Percentiles rank a stretch among this genome's conserved stretches.
phyloP scores from a whole-genome alignment of 1,284 basidiomycete genomes.

The Butyriboletus appendiculatus region DNA sequence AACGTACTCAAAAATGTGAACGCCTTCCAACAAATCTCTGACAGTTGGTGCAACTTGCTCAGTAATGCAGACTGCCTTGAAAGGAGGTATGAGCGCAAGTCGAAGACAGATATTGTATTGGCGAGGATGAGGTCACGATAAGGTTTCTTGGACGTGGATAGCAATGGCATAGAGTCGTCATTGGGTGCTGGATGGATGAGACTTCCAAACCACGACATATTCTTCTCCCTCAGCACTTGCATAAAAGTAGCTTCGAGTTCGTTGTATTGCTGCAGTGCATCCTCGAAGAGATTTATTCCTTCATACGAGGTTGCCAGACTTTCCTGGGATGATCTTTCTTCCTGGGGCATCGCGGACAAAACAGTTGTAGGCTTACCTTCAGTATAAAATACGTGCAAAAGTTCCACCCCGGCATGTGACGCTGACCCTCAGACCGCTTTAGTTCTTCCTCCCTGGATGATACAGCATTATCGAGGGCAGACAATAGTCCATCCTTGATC shows the following conservation, averaged over 20 bases:
- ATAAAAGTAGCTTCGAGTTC: slow-evolving; percentile 90
- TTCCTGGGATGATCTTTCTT: slow-evolving; percentile 59
- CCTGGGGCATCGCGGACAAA: not conserved
- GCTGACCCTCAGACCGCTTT: slow-evolving; percentile 81
- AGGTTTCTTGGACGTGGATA: slow-evolving; percentile 81
- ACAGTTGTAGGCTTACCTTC: slow-evolving; percentile 58
- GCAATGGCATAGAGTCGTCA: slow-evolving; percentile 82
- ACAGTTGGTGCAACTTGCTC: slow-evolving; percentile 67
- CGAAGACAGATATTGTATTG: slow-evolving; percentile 92
- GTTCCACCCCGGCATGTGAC: slow-evolving; percentile 93
- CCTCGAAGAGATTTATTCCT: slow-evolving; percentile 86
- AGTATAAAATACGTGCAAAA: slow-evolving; percentile 95
- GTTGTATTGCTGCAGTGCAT: slow-evolving; percentile 87
- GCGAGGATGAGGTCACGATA: slow-evolving; percentile 90
- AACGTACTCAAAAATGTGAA: slow-evolving; percentile 81
- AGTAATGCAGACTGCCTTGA: slow-evolving; percentile 83
- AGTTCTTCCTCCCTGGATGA: slow-evolving; percentile 86
- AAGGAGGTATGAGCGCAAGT: slow-evolving; percentile 91
- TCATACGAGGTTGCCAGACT: slow-evolving; percentile 92
- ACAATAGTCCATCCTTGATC: slow-evolving; percentile 85
- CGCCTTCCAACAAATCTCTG: slow-evolving; percentile 69
- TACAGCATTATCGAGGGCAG: slow-evolving; percentile 81
- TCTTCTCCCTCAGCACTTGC: slow-evolving; percentile 77
- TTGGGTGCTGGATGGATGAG: slow-evolving; percentile 69
- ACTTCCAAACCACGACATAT: slow-evolving; percentile 87